These are phyloP conservation scores for Trichoderma lentiforme DNA, from an alignment of 2,329 filamentous ascomycete genomes.

Conservation along the genomic window DNA sequence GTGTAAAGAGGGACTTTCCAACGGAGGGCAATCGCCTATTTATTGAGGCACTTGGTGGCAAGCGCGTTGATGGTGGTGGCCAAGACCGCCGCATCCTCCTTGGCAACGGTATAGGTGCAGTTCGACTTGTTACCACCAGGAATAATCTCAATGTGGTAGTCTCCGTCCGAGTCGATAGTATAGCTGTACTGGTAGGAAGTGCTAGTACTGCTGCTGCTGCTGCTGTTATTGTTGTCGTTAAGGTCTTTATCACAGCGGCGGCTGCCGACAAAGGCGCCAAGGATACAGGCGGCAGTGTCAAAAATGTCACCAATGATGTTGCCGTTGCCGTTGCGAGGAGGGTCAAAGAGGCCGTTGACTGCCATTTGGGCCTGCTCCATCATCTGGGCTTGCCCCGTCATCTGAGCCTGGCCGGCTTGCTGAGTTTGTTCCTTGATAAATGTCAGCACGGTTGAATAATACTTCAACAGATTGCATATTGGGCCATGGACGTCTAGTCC, in stretches of 20 bases:
- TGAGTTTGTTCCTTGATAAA: background rate
- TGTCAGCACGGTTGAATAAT: background rate
- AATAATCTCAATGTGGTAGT: background rate
- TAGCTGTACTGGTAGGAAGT: background rate
- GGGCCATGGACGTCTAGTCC: background rate
- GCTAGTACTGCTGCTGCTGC: background rate
- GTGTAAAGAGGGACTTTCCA: background rate
- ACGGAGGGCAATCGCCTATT: background rate
- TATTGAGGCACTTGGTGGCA: background rate
- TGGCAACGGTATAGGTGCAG: background rate
- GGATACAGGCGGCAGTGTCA: conserved; percentile 5
- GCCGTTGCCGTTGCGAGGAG: background rate
- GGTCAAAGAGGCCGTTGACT: background rate
- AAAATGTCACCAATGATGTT: conserved; percentile 5
- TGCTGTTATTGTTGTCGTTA: background rate
- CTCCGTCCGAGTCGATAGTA: background rate
- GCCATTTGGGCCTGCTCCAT: background rate
- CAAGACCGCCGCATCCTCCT: background rate
- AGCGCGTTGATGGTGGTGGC: conserved; percentile 1
- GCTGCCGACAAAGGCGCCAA: background rate
- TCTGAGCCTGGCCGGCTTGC: background rate
- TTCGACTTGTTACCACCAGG: background rate
- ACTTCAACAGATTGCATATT: background rate
- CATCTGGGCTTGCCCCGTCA: background rate
- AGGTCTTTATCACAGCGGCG: background rate